These are phyloP conservation scores for Claviceps spartinae DNA, from an alignment of 2,329 filamentous ascomycete genomes.

Conservation along the genomic window DNA sequence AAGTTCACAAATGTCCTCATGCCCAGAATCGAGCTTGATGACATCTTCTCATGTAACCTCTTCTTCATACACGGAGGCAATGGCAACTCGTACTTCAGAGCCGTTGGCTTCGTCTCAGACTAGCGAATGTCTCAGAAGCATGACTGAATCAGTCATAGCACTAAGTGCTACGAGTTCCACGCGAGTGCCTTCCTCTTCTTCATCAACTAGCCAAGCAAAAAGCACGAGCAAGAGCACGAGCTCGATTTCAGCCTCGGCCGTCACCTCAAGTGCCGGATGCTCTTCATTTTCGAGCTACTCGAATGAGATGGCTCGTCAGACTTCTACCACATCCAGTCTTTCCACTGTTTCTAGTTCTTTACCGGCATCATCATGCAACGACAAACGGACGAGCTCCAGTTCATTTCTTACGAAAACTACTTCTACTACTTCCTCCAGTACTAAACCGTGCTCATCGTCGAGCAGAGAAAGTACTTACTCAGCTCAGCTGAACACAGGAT, in stretches of 20 bases:
- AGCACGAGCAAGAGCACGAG: neutral
- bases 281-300: neutral
- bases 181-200: neutral
- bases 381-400: neutral
- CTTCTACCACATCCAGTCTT: neutral
- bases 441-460: neutral
- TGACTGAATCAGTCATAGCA: neutral
- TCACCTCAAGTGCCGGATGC: neutral
- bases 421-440: neutral
- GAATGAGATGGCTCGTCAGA: neutral
- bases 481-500: neutral
- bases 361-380: conserved; percentile 1
- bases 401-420: neutral
- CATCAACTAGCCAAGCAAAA: neutral
- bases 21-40: neutral
- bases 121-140: neutral
- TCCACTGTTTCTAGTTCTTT: neutral
- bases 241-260: neutral
- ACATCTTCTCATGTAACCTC: neutral
- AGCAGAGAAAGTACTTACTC: neutral
- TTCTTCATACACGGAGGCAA: neutral
- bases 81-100: neutral
- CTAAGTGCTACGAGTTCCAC: neutral
- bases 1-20: neutral
- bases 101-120: neutral